Evolutionary conservation across 2,329 filamentous ascomycete genomes (phyloP).

Genomic region (Aureobasidium melanogenum): DNA sequence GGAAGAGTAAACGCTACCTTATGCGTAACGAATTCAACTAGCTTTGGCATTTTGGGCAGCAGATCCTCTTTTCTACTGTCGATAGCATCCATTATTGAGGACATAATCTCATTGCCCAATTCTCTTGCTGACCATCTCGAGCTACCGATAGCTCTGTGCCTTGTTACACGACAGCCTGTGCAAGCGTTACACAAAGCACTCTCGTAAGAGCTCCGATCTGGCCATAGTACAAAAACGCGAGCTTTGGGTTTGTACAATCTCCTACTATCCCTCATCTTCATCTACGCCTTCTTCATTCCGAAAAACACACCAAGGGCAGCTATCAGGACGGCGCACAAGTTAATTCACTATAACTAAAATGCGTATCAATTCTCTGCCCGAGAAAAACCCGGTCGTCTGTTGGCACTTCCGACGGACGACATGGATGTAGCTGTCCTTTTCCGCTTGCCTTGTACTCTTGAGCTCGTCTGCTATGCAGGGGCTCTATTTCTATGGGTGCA

Average conservation of each 20-base stretch:
- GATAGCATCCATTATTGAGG: slow-evolving; percentile 11
- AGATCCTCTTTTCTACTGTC: slow-evolving; percentile 3
- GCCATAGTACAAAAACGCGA: too few species aligned
- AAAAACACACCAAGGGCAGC: background rate
- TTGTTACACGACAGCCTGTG: background rate
- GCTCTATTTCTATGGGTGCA: background rate
- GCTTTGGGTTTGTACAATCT: background rate
- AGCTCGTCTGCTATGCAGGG: slow-evolving; percentile 8
- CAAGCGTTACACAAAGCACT: background rate
- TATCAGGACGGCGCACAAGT: slow-evolving; percentile 11
- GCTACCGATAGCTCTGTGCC: background rate
- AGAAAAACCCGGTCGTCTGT: slow-evolving; percentile 1
- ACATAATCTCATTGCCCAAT: slow-evolving; percentile 1
- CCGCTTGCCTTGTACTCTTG: background rate
- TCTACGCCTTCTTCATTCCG: background rate
- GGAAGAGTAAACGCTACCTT: slow-evolving; percentile 32
- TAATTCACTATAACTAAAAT: slow-evolving; percentile 9
- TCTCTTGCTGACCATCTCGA: background rate
- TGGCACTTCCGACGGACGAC: slow-evolving; percentile 6
- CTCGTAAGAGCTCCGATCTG: background rate
- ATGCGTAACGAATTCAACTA: background rate
- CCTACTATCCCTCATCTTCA: background rate
- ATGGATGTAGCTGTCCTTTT: slow-evolving; percentile 5
- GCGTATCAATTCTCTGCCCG: slow-evolving; percentile 11
- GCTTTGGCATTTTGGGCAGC: background rate